phyloP scores from a whole-genome alignment of 768 basidiomycete genomes.

The Sporobolomyces phaffii region DNA sequence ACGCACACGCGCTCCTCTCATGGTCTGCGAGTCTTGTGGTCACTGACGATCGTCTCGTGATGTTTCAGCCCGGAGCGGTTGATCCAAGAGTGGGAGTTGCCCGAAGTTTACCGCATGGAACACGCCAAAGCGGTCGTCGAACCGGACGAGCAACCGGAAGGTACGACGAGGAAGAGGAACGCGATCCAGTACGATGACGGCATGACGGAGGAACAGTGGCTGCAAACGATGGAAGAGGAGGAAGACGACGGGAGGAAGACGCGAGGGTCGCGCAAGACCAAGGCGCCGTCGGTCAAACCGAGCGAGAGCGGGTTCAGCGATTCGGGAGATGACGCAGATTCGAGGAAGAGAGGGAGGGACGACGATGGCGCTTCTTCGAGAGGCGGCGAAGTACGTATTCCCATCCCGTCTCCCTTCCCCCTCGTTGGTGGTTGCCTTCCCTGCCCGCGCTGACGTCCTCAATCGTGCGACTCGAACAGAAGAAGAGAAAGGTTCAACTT shows the following conservation, averaged over 20 bases:
- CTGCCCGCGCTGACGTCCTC: too few species aligned
- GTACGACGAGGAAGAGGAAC: slow-evolving; percentile 57
- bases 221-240: slow-evolving; percentile 55
- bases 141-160: slow-evolving; percentile 33
- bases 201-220: slow-evolving; percentile 87
- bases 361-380: slow-evolving; percentile 62
- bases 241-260: slow-evolving; percentile 2
- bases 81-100: slow-evolving; percentile 81
- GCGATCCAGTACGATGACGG: slow-evolving; percentile 90
- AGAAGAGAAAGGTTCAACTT: slow-evolving; percentile 43
- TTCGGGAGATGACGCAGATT: slow-evolving; percentile 23
- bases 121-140: slow-evolving; percentile 56
- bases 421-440: too few species aligned
- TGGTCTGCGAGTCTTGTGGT: too few species aligned
- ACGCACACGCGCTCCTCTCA: too few species aligned
- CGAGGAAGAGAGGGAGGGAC: slow-evolving; percentile 47
- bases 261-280: slow-evolving; percentile 9
- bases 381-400: slow-evolving; percentile 53
- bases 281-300: not conserved
- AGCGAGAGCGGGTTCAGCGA: slow-evolving; percentile 12
- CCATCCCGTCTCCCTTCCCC: not conserved
- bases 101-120: slow-evolving; percentile 69
- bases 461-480: slow-evolving; percentile 28
- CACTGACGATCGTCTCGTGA: too few species aligned
- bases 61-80: slow-evolving; percentile 65